These are phyloP conservation scores for Cutaneotrichosporon daszewskae DNA, from an alignment of 1,284 basidiomycete species.

Conservation along the genomic window DNA sequence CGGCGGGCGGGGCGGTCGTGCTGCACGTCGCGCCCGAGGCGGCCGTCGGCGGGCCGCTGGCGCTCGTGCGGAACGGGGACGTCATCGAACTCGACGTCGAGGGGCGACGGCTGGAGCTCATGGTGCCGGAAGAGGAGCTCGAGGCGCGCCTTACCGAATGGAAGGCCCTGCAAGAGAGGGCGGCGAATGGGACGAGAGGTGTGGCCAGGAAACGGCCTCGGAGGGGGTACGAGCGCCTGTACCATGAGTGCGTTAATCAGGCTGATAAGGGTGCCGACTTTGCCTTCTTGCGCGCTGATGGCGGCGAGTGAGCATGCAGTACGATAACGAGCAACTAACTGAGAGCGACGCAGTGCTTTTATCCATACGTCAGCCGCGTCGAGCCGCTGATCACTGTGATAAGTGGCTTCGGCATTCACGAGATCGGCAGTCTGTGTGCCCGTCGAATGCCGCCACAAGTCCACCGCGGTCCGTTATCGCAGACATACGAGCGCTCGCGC, in stretches of 20 bases:
- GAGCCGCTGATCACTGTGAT: too few relatives aligned
- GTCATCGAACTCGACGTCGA: conserved; percentile 37
- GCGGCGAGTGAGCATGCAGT: too few relatives aligned
- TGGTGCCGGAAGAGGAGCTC: conserved; percentile 25
- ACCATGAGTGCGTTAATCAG: conserved; percentile 33
- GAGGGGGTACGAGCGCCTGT: conserved; percentile 38
- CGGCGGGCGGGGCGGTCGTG: conserved; percentile 40
- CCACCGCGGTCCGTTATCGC: too few relatives aligned
- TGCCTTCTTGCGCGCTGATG: conserved; percentile 28
- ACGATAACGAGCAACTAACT: too few relatives aligned
- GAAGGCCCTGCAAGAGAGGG: conserved; percentile 5
- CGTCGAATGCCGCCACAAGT: too few relatives aligned
- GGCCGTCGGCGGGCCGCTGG: conserved; percentile 41
- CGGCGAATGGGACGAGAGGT: not conserved
- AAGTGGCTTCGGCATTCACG: too few relatives aligned
- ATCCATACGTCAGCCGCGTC: too few relatives aligned
- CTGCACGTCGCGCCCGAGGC: conserved; percentile 46
- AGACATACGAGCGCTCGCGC: too few relatives aligned
- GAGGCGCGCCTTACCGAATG: conserved; percentile 21
- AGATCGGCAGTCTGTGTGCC: too few relatives aligned
- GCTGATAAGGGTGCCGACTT: conserved; percentile 41
- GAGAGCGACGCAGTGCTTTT: too few relatives aligned
- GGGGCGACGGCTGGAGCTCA: conserved; percentile 22
- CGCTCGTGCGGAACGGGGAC: conserved; percentile 40
- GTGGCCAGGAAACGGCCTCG: conserved; percentile 5